Percentiles rank a stretch among this genome's conserved stretches.
phyloP scores from a whole-genome alignment of 495 filamentous ascomycete species.

The Penicillium daleae region DNA sequence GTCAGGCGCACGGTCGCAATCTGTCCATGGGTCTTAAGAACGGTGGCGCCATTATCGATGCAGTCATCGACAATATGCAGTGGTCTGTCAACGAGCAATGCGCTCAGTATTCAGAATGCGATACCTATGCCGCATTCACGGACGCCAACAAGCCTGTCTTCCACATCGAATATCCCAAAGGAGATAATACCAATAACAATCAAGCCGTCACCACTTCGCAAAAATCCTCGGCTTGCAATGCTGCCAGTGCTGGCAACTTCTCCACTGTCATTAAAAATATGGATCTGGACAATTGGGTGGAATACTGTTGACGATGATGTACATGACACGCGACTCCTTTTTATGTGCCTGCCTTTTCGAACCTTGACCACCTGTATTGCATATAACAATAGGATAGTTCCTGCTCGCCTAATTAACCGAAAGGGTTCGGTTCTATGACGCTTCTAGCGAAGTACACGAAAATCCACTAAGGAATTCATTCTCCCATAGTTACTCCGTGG shows the following conservation, averaged over 20 bases:
- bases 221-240: constrained; percentile 42
- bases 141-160: constrained; percentile 68
- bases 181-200: constrained; percentile 43
- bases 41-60: constrained; percentile 58
- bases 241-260: constrained; percentile 48
- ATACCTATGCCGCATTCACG: constrained; percentile 58
- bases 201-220: constrained; percentile 31
- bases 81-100: constrained; percentile 79
- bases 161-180: constrained; percentile 70
- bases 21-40: constrained; percentile 70
- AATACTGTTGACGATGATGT: constrained; percentile 44
- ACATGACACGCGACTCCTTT: not conserved
- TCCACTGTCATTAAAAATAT: constrained; percentile 69
- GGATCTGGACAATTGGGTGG: constrained; percentile 62
- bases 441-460: not conserved
- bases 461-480: not conserved
- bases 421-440: not conserved
- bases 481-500: not conserved
- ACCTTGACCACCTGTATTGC: constrained; percentile 6
- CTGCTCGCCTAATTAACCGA: not conserved
- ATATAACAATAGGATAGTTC: constrained; percentile 12
- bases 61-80: constrained; percentile 60
- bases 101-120: constrained; percentile 61
- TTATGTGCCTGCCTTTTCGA: not conserved
- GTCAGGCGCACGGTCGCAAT: constrained; percentile 48